Evolutionary conservation across 345 rosid genomes (phyloP).

Genomic region (Punica granatum): DNA sequence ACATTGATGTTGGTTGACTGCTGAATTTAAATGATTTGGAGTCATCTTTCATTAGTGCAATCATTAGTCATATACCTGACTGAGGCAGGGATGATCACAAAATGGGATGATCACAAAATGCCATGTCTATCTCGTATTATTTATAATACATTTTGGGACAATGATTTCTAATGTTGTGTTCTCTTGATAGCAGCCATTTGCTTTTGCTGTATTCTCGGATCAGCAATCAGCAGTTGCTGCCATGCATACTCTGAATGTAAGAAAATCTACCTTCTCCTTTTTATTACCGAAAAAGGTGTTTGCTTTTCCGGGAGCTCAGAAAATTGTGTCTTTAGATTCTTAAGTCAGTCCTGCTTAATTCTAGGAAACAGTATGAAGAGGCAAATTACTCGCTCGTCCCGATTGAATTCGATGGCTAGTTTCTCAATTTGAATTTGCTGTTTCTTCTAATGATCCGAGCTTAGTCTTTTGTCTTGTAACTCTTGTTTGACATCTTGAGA

Average conservation of each 20-base stretch:
- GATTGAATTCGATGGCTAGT: background rate
- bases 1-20: background rate
- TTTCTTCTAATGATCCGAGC: too few species aligned
- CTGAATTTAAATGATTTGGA: background rate
- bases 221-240: conserved; percentile 70
- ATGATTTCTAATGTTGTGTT: conserved; percentile 12
- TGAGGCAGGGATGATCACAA: background rate
- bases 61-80: background rate
- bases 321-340: conserved; percentile 4
- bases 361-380: too few species aligned
- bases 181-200: conserved; percentile 54
- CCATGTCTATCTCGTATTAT: background rate
- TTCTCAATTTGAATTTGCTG: too few species aligned
- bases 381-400: too few species aligned
- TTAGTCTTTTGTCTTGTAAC: too few species aligned
- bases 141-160: background rate
- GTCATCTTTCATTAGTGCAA: background rate
- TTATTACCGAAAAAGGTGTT: background rate
- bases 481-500: too few species aligned
- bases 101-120: background rate
- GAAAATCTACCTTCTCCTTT: conserved; percentile 11
- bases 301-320: background rate
- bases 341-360: too few species aligned
- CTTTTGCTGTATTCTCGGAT: conserved; percentile 72
- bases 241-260: conserved; percentile 75